Evolutionary conservation across 257 asterid genomes (phyloP).

Genomic region (Striga asiatica): DNA sequence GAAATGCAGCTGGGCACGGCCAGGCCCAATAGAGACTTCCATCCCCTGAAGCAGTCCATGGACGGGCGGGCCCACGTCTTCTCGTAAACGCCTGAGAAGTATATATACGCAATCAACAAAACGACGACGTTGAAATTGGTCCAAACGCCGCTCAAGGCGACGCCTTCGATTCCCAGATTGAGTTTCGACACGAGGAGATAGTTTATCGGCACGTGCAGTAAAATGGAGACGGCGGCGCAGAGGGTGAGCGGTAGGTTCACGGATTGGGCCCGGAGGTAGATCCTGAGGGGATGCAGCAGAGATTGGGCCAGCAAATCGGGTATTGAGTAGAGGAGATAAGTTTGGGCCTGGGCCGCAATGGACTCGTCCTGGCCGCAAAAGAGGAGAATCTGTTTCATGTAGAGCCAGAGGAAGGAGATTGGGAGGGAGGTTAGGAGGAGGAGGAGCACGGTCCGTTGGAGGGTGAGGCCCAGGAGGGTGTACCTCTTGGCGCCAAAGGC

Average conservation of each 20-base stretch:
- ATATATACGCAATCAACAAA: constrained; percentile 30
- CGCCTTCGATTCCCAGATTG: constrained; percentile 43
- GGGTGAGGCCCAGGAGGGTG: constrained; percentile 46
- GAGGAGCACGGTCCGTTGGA: constrained; percentile 53
- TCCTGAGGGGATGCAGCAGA: constrained; percentile 53
- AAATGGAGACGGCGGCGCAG: constrained; percentile 46
- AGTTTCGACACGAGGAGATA: constrained; percentile 45
- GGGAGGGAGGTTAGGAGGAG: constrained; percentile 51
- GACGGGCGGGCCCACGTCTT: constrained; percentile 52
- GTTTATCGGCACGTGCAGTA: constrained; percentile 55
- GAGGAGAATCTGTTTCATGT: constrained; percentile 42
- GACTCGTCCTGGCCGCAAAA: constrained; percentile 46
- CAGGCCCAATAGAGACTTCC: constrained; percentile 41
- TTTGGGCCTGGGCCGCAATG: constrained; percentile 55
- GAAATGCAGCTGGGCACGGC: constrained; percentile 81
- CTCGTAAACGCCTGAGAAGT: constrained; percentile 39
- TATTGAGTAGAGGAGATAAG: constrained; percentile 37
- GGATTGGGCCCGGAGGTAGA: constrained; percentile 66
- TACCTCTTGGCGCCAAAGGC: constrained; percentile 64
- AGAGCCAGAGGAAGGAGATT: constrained; percentile 53
- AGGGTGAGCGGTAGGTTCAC: constrained; percentile 58
- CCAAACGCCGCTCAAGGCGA: constrained; percentile 51
- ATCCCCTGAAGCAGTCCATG: constrained; percentile 42
- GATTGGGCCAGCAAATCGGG: constrained; percentile 61
- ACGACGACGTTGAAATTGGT: constrained; percentile 57